Base-by-base conservation (phyloP, 176 grass and related monocot species). In the Carex pumila region DNA sequence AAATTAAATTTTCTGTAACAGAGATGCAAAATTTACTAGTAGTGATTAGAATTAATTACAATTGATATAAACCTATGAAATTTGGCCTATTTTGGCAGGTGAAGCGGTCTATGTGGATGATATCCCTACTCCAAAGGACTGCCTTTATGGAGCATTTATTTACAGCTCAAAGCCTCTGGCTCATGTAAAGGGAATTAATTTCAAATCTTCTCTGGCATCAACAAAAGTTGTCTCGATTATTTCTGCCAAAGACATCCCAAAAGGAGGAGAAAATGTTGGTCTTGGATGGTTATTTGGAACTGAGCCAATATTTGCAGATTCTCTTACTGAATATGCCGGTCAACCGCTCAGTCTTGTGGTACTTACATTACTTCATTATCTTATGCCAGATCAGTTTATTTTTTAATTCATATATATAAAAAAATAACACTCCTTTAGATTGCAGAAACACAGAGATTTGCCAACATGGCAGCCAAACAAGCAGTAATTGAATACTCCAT, bases 41-140 rank as follows among this genome's bases (percentile, higher is more conserved):
- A 49, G 47, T 49, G 2, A 49, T 11, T 49, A 49, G 9, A 49
- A 49, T 49, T 2, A 49, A 2, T 11, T 49, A 2, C 47, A 49
- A 9, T 49, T 49, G 47, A 11, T 49, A 49, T 49, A 49, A 49
- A 49, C 47, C 47, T 49, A 49, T 56, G 60, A 41, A 61, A 21
- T 62, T 52, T 81, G 1, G 65, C 3, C 61, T 18, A 31, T 5
- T 72, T 14, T 31, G 85, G 70, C 74, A 97, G 94, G 91, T 34
- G 94, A 97, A 85, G 91, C 90, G 1, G 39, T 97, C 36, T 97
- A 97, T 87, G 92, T 97, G 18, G 94, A 97, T 84, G 94, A 97
- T 78, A 88, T 92, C 87, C 85, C 88, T 71, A 18, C 84, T 65
- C 94, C 94, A 65, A 97, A 89, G 18, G 87, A 97, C 61, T 94